Percentiles rank a stretch among this genome's conserved stretches.
Conservation (phyloP, 1,284 basidiomycete species). For the Irpex sp. region DNA sequence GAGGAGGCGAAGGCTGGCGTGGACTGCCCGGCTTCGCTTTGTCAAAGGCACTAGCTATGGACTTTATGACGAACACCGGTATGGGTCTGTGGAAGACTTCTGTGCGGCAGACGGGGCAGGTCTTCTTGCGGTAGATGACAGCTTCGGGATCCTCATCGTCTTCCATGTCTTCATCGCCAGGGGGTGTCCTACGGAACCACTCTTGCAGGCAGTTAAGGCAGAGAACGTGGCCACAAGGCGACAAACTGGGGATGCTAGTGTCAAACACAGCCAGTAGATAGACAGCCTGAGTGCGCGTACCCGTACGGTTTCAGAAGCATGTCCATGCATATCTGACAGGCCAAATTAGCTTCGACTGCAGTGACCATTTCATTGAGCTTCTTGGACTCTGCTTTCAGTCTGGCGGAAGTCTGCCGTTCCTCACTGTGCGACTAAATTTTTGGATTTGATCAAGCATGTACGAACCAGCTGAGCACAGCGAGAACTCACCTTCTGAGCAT, state of each 20-base stretch:
- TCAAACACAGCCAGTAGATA: neutral
- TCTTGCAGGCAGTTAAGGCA: conserved; percentile 64
- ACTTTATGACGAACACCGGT: conserved; percentile 63
- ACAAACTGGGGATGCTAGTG: conserved; percentile 36
- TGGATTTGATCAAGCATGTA: neutral
- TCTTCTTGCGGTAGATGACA: conserved; percentile 53
- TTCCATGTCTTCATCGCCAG: conserved; percentile 45
- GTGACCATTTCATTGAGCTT: conserved; percentile 55
- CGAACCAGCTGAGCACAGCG: neutral
- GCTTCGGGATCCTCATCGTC: conserved; percentile 43
- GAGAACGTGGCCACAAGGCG: conserved; percentile 68
- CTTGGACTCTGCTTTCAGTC: conserved; percentile 39
- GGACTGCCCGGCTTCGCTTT: conserved; percentile 32
- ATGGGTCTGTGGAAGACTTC: conserved; percentile 52
- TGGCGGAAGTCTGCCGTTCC: conserved; percentile 39
- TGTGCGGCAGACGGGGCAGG: conserved; percentile 66
- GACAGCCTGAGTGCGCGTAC: conserved; percentile 27
- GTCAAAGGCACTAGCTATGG: conserved; percentile 42
- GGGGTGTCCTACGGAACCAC: conserved; percentile 68
- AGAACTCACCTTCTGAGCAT: conserved; percentile 27
- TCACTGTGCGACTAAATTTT: conserved; percentile 44
- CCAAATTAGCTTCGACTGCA: conserved; percentile 50
- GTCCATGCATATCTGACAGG: conserved; percentile 75
- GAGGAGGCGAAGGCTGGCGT: conserved; percentile 23
- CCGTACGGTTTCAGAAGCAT: conserved; percentile 54